Percentiles rank a stretch among this genome's conserved stretches.
Conservation (phyloP, 2,329 filamentous ascomycete genomes). For the Alternaria incomplexa region DNA sequence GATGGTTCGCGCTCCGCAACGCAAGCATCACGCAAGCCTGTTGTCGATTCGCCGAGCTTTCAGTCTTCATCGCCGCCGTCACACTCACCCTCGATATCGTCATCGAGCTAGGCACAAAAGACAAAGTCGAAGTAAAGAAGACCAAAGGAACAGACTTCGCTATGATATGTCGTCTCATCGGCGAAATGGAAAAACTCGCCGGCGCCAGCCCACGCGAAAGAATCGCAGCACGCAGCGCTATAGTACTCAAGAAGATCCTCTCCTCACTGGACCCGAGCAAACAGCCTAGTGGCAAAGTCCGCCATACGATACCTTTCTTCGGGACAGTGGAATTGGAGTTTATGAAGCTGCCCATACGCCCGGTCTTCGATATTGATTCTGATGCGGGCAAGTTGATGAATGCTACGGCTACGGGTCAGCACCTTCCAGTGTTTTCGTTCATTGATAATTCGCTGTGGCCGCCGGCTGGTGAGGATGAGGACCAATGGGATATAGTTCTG, state of each 20-base stretch:
- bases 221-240: conserved; percentile 40
- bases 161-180: conserved; percentile 44
- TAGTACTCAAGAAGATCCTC: conserved; percentile 44
- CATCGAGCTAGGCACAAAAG: conserved; percentile 43
- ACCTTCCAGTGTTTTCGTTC: conserved; percentile 44
- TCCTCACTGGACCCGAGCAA: conserved; percentile 39
- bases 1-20: conserved; percentile 47
- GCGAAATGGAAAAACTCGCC: conserved; percentile 45
- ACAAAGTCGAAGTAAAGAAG: conserved; percentile 42
- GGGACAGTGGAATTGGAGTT: conserved; percentile 41
- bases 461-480: conserved; percentile 12
- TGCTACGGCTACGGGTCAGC: conserved; percentile 26
- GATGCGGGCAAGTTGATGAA: conserved; percentile 37
- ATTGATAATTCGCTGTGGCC: conserved; percentile 44
- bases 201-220: conserved; percentile 40
- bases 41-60: conserved; percentile 41
- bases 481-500: conserved; percentile 45
- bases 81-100: conserved; percentile 46
- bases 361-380: conserved; percentile 40
- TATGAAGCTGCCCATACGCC: conserved; percentile 34
- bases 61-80: conserved; percentile 44
- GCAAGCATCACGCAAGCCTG: conserved; percentile 44
- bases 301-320: conserved; percentile 43
- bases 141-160: conserved; percentile 44
- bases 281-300: conserved; percentile 24